Percentiles rank a stretch among this genome's conserved stretches.
These are phyloP conservation scores for Dothideomycetes sp. DNA, from an alignment of 2,329 filamentous ascomycete species.

Conservation along the genomic window DNA sequence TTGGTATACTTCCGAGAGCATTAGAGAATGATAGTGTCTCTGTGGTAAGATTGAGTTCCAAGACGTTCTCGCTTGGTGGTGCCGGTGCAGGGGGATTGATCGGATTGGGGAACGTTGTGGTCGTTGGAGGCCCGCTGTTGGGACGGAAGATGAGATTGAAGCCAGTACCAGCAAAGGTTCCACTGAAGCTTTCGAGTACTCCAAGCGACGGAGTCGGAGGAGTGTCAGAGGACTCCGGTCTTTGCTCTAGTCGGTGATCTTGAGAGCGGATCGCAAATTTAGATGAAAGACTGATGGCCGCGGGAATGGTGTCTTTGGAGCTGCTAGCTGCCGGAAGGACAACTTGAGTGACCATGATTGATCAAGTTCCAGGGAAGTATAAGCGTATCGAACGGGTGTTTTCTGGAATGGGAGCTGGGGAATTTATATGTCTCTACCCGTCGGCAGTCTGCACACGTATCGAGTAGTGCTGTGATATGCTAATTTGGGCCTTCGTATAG, in stretches of 20 bases:
- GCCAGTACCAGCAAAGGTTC: constrained; percentile 22
- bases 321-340: background rate
- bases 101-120: constrained; percentile 12
- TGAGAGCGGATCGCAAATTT: background rate
- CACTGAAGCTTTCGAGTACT: constrained; percentile 4
- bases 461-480: too few species aligned
- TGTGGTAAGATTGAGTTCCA: constrained; percentile 29
- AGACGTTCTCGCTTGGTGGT: constrained; percentile 15
- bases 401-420: too few species aligned
- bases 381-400: too few species aligned
- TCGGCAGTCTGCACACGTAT: too few species aligned
- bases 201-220: background rate
- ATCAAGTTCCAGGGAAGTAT: too few species aligned
- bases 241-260: background rate
- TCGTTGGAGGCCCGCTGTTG: constrained; percentile 10
- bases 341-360: background rate
- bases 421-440: too few species aligned
- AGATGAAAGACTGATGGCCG: background rate
- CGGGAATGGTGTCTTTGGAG: background rate
- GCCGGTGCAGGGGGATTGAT: constrained; percentile 13
- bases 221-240: background rate
- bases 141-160: constrained; percentile 31
- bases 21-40: constrained; percentile 24
- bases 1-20: constrained; percentile 25
- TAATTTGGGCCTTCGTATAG: too few species aligned